Percentiles rank a stretch among this genome's conserved stretches.
Evolutionary conservation across 139 green algal genomes (phyloP).

Genomic region (Yamagishiella unicocca): DNA sequence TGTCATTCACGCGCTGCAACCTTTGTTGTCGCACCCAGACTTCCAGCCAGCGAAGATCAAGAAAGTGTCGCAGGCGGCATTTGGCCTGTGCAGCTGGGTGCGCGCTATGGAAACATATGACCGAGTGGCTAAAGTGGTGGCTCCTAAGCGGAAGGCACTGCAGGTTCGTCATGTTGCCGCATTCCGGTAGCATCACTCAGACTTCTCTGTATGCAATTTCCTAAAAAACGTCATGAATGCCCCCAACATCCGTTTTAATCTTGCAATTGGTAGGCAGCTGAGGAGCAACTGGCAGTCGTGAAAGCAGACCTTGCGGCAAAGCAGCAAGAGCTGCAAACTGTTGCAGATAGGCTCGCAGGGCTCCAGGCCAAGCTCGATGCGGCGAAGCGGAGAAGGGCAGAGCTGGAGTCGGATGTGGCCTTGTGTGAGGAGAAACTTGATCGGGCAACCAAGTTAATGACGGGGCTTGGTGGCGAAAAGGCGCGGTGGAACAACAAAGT

Average conservation of each 20-base stretch:
- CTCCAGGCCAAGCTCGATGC: slow-evolving; percentile 74
- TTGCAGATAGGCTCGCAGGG: slow-evolving; percentile 70
- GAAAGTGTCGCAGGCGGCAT: slow-evolving; percentile 78
- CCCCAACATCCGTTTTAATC: no score
- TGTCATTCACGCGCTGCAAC: slow-evolving; percentile 52
- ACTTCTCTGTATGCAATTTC: no score
- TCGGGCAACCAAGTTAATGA: slow-evolving; percentile 78
- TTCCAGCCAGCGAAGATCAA: slow-evolving; percentile 80
- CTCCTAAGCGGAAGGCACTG: slow-evolving; percentile 75
- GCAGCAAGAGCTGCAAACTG: slow-evolving; percentile 75
- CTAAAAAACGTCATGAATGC: no score
- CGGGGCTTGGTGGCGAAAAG: slow-evolving; percentile 86
- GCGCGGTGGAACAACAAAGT: slow-evolving; percentile 76
- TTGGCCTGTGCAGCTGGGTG: slow-evolving; percentile 83
- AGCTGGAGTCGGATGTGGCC: slow-evolving; percentile 68
- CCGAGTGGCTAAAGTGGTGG: slow-evolving; percentile 77
- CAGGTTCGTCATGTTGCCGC: slow-evolving; percentile 31
- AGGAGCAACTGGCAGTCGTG: slow-evolving; percentile 34
- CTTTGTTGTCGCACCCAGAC: slow-evolving; percentile 53
- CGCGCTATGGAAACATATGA: slow-evolving; percentile 87
- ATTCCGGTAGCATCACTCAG: no score
- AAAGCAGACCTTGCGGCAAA: slow-evolving; percentile 73
- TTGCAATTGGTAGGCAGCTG: slow-evolving; percentile 29
- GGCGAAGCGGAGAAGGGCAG: slow-evolving; percentile 65
- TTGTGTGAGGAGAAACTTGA: slow-evolving; percentile 82